Evolutionary conservation across 305 asterid species (phyloP), one percentile per base, ranked within the genome.

Genomic region (Fraxinus greggii): DNA sequence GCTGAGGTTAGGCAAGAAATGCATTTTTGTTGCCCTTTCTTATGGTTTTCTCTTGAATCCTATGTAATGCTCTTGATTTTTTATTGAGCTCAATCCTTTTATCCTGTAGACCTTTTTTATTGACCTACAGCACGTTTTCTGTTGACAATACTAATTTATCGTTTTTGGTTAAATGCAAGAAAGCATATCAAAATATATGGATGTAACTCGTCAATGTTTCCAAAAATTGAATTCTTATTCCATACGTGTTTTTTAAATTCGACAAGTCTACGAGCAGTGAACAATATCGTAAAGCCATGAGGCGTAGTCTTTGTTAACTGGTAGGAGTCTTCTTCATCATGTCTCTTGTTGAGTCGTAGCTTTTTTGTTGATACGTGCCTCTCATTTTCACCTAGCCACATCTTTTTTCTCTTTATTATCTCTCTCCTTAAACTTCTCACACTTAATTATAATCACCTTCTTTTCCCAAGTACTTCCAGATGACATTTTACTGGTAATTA

Each of bases 1-100:
- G 93, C 97, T 45, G 90, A 89, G 97, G 98, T 94, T 84, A 83
- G 89, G 81, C 23, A 54, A 31, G 72, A 63, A 63, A 63, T 63
- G n/a, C 72, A 24, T 24, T 63, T 63, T 26, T 63, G 33, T 63
- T 63, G 33, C 72, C 69, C 5, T 63, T 24, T 63, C 72, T 63
- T 24, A 24, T 26, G n/a, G 33, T 63, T 24, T 63, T 63, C 32
- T 63, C 72, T 63, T 23, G 72, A 24, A 29, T 63, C 7, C 12
- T 23, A 19, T 56, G 67, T 56, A 56, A 56, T 7, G 13, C 19
- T 56, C 29, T 59, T 59, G 69, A 12, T 63, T 63, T 24, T 3
- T 63, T 23, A 24, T 24, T 10, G 33, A 63, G 33, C 28, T 35
- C 4, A 28, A 38, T 26, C 33, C 33, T 63, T 63, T 26, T 63